Evolutionary conservation across 441 rosid species (phyloP).

Genomic region (Pelargonium australe): DNA sequence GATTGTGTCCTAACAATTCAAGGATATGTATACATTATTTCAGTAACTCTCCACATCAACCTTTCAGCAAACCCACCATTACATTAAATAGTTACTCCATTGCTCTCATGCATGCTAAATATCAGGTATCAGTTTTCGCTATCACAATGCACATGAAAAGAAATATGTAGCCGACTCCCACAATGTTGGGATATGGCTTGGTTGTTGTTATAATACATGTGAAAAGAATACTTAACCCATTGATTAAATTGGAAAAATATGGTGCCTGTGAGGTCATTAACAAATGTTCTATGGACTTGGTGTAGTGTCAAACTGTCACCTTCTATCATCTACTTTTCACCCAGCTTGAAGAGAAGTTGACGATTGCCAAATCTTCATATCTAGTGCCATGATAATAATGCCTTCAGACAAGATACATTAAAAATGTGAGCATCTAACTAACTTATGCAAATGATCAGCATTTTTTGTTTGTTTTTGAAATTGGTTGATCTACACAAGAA

Average conservation of each 20-base stretch:
- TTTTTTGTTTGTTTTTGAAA: too few relatives aligned
- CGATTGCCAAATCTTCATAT: not conserved
- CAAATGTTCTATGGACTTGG: too few relatives aligned
- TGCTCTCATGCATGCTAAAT: not conserved
- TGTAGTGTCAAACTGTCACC: too few relatives aligned
- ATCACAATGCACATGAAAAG: not conserved
- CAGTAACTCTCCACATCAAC: not conserved
- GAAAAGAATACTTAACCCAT: too few relatives aligned
- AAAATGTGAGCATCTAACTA: constrained; percentile 15
- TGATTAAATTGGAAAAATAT: not conserved
- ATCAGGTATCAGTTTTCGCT: not conserved
- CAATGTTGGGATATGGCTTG: too few relatives aligned
- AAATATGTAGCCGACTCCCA: too few relatives aligned
- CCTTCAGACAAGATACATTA: not conserved
- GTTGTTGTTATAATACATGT: too few relatives aligned
- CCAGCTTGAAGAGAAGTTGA: not conserved
- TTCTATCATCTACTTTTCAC: not conserved
- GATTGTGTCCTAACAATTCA: not conserved
- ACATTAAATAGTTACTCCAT: not conserved
- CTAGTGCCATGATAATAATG: not conserved
- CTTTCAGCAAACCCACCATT: not conserved
- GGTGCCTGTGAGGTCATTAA: not conserved
- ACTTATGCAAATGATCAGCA: constrained; percentile 7
- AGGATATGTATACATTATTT: not conserved
- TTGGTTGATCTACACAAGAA: too few relatives aligned